Percentiles rank a stretch among this genome's conserved stretches.
phyloP scores from a whole-genome alignment of 192 early-diverging fungal species.

The Chytriomyces sp. region DNA sequence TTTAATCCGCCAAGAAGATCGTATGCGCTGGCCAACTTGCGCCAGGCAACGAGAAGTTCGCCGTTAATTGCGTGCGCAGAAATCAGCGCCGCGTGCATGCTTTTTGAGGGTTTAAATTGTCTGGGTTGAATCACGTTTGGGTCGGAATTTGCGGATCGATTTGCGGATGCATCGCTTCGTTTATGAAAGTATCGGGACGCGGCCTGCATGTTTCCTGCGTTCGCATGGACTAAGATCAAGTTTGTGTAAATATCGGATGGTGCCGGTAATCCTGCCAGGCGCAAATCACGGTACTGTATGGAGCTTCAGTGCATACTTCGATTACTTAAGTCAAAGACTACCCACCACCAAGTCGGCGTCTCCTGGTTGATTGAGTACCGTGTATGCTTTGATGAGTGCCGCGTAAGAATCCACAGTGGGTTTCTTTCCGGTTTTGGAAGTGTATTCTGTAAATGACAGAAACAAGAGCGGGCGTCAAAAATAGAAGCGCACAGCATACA shows the following conservation, averaged over 20 bases:
- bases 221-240: conserved; percentile 5
- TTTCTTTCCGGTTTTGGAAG: conserved; percentile 2
- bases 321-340: not conserved
- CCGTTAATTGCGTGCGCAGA: conserved; percentile 5
- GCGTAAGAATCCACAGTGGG: not conserved
- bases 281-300: conserved; percentile 16
- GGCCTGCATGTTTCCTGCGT: conserved; percentile 11
- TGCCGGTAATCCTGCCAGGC: conserved; percentile 13
- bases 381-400: conserved; percentile 25
- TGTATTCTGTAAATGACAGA: not conserved
- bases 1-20: not conserved
- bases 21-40: not conserved
- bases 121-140: not conserved
- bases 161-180: not conserved
- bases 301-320: not conserved
- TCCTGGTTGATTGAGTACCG: not conserved
- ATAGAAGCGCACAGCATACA: too few relatives aligned
- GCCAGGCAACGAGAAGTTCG: conserved; percentile 8
- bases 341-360: conserved; percentile 14
- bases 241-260: conserved; percentile 1
- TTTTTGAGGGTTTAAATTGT: conserved; percentile 13
- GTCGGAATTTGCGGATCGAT: not conserved
- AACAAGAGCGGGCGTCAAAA: too few relatives aligned
- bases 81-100: conserved; percentile 19
- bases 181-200: conserved; percentile 16